These are phyloP conservation scores for Globisporangium emineosum DNA, from an alignment of 352 stramenopile genomes.

Conservation along the genomic window DNA sequence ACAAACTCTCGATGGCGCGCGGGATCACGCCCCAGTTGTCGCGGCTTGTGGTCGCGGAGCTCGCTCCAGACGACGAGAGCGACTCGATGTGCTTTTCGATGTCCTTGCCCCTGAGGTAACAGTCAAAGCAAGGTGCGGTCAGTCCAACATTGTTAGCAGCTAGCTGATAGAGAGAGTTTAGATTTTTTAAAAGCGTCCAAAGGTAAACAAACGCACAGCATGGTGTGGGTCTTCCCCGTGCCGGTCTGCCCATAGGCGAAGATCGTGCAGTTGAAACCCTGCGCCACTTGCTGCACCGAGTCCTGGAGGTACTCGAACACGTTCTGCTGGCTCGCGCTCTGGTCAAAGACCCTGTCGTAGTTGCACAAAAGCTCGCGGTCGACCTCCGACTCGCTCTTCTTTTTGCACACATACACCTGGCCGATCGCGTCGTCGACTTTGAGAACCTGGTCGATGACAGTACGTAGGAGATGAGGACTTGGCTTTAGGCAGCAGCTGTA, in stretches of 20 bases:
- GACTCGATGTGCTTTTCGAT: conserved; percentile 41
- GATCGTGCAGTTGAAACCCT: conserved; percentile 90
- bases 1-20: conserved; percentile 79
- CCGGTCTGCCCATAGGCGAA: conserved; percentile 91
- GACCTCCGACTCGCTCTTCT: conserved; percentile 31
- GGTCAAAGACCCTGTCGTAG: conserved; percentile 78
- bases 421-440: conserved; percentile 30
- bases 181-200: not conserved
- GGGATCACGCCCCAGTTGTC: conserved; percentile 80
- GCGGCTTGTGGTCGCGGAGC: conserved; percentile 6
- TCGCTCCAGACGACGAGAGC: not conserved
- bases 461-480: not conserved
- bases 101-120: conserved; percentile 40
- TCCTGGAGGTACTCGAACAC: conserved; percentile 75
- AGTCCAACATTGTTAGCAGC: conserved; percentile 5
- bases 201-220: conserved; percentile 59
- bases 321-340: conserved; percentile 52
- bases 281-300: conserved; percentile 70
- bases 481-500: not conserved
- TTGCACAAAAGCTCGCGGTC: conserved; percentile 51
- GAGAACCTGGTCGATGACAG: conserved; percentile 14
- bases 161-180: not conserved
- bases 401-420: conserved; percentile 51
- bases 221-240: conserved; percentile 90
- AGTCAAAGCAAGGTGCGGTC: not conserved